These are phyloP conservation scores for Juglanconis oblonga DNA, from an alignment of 2,329 filamentous ascomycete genomes.

Conservation along the genomic window DNA sequence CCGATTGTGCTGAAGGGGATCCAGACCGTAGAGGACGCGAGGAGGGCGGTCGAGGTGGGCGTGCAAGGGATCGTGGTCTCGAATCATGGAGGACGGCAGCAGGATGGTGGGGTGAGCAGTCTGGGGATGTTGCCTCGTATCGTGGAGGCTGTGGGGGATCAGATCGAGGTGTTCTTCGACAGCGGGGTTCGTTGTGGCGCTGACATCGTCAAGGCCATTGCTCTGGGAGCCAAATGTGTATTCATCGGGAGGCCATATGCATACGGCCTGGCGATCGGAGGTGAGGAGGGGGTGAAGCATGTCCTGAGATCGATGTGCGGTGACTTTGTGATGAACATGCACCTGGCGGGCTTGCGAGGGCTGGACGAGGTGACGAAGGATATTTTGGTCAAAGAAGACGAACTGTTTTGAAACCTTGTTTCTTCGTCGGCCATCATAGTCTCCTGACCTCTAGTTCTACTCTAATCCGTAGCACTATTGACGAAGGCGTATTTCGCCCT, in stretches of 20 bases:
- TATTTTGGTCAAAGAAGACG: constrained; percentile 11
- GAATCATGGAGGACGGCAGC: constrained; percentile 61
- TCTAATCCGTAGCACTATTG: neutral
- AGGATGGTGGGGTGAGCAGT: constrained; percentile 15
- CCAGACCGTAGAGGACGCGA: constrained; percentile 64
- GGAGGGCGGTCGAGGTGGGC: constrained; percentile 55
- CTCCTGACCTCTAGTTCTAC: neutral
- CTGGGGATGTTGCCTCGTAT: constrained; percentile 12
- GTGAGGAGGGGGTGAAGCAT: constrained; percentile 15
- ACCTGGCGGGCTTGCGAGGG: constrained; percentile 9
- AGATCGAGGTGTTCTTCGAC: constrained; percentile 62
- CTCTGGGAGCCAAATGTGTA: constrained; percentile 61
- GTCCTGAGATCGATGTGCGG: constrained; percentile 15
- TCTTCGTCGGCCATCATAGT: neutral
- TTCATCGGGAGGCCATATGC: constrained; percentile 51
- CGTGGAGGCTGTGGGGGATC: constrained; percentile 52
- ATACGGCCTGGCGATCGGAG: constrained; percentile 14
- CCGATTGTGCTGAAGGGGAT: constrained; percentile 67
- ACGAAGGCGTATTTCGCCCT: too few species aligned
- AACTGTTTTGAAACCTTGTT: neutral
- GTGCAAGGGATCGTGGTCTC: constrained; percentile 66
- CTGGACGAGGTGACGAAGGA: constrained; percentile 10
- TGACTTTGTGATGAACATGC: constrained; percentile 15
- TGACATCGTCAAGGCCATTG: constrained; percentile 66
- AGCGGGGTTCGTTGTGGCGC: constrained; percentile 64